phyloP scores from a whole-genome alignment of 768 basidiomycete species.

The Phaeotremella fagi region DNA sequence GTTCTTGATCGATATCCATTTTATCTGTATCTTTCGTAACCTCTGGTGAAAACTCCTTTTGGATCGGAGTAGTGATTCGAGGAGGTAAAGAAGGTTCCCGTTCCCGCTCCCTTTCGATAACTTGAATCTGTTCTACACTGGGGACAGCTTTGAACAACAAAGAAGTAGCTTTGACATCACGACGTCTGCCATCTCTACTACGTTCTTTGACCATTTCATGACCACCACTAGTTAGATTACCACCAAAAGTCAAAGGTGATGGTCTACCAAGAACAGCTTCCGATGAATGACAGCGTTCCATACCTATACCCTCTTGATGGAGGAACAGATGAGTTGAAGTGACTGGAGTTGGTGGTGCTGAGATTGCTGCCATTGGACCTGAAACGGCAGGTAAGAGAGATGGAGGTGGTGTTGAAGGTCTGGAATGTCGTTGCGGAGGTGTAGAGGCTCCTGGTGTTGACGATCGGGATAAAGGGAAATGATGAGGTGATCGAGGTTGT shows the following conservation, averaged over 20 bases:
- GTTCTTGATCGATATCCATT: slow-evolving; percentile 30
- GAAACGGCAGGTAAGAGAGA: slow-evolving; percentile 2
- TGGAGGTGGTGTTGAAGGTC: slow-evolving; percentile 16
- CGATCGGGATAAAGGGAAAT: slow-evolving; percentile 1
- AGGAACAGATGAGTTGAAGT: slow-evolving; percentile 27
- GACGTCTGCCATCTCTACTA: slow-evolving; percentile 14
- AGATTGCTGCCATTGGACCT: slow-evolving; percentile 22
- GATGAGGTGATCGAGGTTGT: slow-evolving; percentile 6
- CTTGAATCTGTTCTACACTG: slow-evolving; percentile 6
- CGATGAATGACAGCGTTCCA: slow-evolving; percentile 37
- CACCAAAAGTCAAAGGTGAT: not conserved
- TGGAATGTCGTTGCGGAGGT: slow-evolving; percentile 7
- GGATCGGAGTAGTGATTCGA: too few species aligned
- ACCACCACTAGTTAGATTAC: not conserved
- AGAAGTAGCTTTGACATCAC: slow-evolving; percentile 31
- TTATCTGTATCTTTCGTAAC: slow-evolving; percentile 5
- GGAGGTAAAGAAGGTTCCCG: slow-evolving; percentile 7
- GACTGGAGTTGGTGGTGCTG: slow-evolving; percentile 40
- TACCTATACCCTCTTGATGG: slow-evolving; percentile 8
- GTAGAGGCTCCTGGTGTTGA: slow-evolving; percentile 5
- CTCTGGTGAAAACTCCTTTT: too few species aligned
- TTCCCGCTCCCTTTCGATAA: slow-evolving; percentile 13
- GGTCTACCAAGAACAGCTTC: slow-evolving; percentile 21
- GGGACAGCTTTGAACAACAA: slow-evolving; percentile 21
- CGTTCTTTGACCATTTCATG: slow-evolving; percentile 1